Evolutionary conservation across 2,329 filamentous ascomycete species (phyloP).

Genomic region (Knoxdaviesia proteae): DNA sequence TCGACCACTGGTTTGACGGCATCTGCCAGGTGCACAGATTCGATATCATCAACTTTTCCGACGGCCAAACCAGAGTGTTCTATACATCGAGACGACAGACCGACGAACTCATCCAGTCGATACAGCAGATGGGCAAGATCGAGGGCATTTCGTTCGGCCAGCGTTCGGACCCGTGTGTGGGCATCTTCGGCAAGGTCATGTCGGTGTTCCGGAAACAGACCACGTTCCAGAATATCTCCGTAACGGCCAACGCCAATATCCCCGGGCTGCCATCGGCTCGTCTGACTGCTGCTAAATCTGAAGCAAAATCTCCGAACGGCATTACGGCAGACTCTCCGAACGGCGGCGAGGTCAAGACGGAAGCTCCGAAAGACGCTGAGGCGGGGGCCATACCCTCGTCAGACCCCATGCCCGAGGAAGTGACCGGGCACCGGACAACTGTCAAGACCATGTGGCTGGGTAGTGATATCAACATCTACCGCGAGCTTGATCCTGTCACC

Average conservation of each 20-base stretch:
- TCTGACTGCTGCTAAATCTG: neutral
- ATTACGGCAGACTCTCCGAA: no score
- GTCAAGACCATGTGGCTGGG: conserved; percentile 28
- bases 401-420: neutral
- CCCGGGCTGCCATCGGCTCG: conserved; percentile 22
- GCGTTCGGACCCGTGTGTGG: conserved; percentile 52
- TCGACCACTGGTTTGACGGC: conserved; percentile 68
- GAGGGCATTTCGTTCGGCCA: conserved; percentile 46
- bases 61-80: conserved; percentile 10
- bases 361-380: neutral
- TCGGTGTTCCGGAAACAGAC: conserved; percentile 25
- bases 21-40: conserved; percentile 54
- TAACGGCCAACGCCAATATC: conserved; percentile 44
- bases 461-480: conserved; percentile 35
- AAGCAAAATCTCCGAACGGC: no score
- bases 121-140: conserved; percentile 37
- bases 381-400: neutral
- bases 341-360: no score
- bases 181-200: conserved; percentile 52
- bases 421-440: conserved; percentile 15
- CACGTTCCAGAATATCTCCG: conserved; percentile 36
- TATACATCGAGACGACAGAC: conserved; percentile 55
- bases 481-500: conserved; percentile 46
- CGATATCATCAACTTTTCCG: conserved; percentile 31
- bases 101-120: conserved; percentile 37